Percentiles rank a stretch among this genome's conserved stretches.
These are phyloP conservation scores for Fusarium floridanum DNA, from an alignment of 2,329 filamentous ascomycete species.

Conservation along the genomic window DNA sequence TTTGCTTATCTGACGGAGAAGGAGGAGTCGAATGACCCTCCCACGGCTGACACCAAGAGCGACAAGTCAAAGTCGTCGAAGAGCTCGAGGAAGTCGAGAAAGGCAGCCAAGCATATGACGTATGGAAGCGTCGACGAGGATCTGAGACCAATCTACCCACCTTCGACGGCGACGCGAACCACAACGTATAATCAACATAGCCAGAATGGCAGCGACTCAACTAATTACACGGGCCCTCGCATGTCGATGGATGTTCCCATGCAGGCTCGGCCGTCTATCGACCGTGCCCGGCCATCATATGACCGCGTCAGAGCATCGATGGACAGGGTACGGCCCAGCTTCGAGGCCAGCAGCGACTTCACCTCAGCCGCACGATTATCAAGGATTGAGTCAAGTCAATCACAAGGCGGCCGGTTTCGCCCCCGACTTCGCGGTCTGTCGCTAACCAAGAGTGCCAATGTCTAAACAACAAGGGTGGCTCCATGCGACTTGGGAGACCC, in stretches of 20 bases:
- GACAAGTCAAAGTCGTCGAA: slow-evolving; percentile 69
- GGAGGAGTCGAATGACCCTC: slow-evolving; percentile 50
- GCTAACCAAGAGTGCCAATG: slow-evolving; percentile 57
- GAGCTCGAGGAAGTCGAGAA: slow-evolving; percentile 56
- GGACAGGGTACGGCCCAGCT: slow-evolving; percentile 86
- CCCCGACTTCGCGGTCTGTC: slow-evolving; percentile 59
- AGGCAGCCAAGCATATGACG: slow-evolving; percentile 68
- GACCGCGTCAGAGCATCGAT: slow-evolving; percentile 89
- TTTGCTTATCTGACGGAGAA: slow-evolving; percentile 76
- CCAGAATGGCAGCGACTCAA: slow-evolving; percentile 94
- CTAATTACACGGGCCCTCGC: slow-evolving; percentile 82
- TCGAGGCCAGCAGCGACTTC: slow-evolving; percentile 90
- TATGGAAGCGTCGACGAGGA: slow-evolving; percentile 84
- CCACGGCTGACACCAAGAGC: slow-evolving; percentile 55
- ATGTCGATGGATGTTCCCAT: slow-evolving; percentile 67
- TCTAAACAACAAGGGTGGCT: slow-evolving; percentile 42
- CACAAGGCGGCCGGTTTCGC: slow-evolving; percentile 52
- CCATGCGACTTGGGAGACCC: slow-evolving; percentile 28
- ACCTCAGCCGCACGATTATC: slow-evolving; percentile 89
- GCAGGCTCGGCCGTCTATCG: slow-evolving; percentile 67
- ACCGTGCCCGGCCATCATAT: slow-evolving; percentile 84
- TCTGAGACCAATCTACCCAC: slow-evolving; percentile 91
- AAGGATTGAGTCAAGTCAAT: slow-evolving; percentile 82
- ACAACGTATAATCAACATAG: slow-evolving; percentile 82
- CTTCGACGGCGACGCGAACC: slow-evolving; percentile 83